Evolutionary conservation across 306 rosid genomes (phyloP).

Genomic region (Alnus glutinosa): DNA sequence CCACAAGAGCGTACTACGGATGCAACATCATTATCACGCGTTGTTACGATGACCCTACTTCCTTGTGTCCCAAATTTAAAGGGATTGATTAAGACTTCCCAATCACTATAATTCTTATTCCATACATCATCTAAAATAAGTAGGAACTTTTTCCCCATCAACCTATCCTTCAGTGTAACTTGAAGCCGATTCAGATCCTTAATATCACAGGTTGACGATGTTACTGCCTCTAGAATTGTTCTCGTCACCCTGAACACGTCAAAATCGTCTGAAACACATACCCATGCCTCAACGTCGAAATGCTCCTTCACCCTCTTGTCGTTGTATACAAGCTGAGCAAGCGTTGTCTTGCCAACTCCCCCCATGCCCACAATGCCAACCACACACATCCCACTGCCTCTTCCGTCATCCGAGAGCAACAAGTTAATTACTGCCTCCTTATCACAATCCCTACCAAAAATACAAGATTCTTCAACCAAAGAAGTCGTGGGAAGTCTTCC

Average conservation of each 20-base stretch:
- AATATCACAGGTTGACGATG: not conserved
- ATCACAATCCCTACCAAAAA: conserved; percentile 25
- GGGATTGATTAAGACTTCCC: conserved; percentile 9
- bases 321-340: conserved; percentile 11
- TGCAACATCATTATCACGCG: conserved; percentile 16
- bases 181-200: not conserved
- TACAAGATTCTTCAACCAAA: not conserved
- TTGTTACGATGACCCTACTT: conserved; percentile 26
- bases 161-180: not conserved
- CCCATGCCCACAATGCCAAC: conserved; percentile 24
- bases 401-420: not conserved
- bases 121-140: conserved; percentile 40
- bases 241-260: conserved; percentile 4
- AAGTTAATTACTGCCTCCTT: not conserved
- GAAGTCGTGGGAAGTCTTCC: not conserved
- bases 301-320: conserved; percentile 2
- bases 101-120: conserved; percentile 19
- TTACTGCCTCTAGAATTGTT: conserved; percentile 15
- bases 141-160: conserved; percentile 16
- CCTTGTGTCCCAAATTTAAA: conserved; percentile 13
- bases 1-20: not conserved
- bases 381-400: not conserved
- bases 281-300: conserved; percentile 14
- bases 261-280: conserved; percentile 17
- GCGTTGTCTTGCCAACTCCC: conserved; percentile 18